Evolutionary conservation across 768 basidiomycete species (phyloP), one percentile per base, ranked within the genome.

Genomic region (Phanerodontia chrysosporium): DNA sequence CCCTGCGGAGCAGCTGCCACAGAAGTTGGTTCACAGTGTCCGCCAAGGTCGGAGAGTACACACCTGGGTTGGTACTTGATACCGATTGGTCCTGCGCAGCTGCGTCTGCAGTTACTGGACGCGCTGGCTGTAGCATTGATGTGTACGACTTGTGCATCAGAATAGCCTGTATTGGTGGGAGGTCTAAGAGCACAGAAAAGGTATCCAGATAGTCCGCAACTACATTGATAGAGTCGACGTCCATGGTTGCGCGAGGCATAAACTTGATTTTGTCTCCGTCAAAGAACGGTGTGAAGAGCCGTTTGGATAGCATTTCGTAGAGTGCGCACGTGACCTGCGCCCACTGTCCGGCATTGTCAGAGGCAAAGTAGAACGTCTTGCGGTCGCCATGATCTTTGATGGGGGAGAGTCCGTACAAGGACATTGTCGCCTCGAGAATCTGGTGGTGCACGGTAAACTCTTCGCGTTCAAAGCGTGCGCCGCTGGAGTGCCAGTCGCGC

Each of bases 171-270:
- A 59, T 54, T 7, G 58, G 58, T 7, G 49, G 42, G 10, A 59
- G 29, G 30, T 59, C 58, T 18, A 59, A 29, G 3, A 59, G 51
- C 9, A 59, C 51, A 9, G 51, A 29, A n/a, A 59, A 54, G 10
- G 52, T 52, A 35, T 59, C 58, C 30, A 59, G 51, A n/a, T 59
- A 59, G 44, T 59, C 58, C 5, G 58, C 51, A n/a, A 54, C 58
- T 1, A 46, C 29, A 7, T 12, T n/a, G 16, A 59, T 42, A 3
- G 58, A 59, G 28, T 59, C 58, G 21, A 51, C 42, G 51, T 59
- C 58, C 51, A 59, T 59, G 16, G 39, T 59, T 3, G 51, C 58
- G 35, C 58, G 58, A 21, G 58, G 58, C 32, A 59, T 51, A 12
- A 44, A 10, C 32, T 53, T 53, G 14, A 51, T 51, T 22, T 27